Evolutionary conservation across 2,329 filamentous ascomycete genomes (phyloP).

Genomic region (Pyrenophora seminiperda): DNA sequence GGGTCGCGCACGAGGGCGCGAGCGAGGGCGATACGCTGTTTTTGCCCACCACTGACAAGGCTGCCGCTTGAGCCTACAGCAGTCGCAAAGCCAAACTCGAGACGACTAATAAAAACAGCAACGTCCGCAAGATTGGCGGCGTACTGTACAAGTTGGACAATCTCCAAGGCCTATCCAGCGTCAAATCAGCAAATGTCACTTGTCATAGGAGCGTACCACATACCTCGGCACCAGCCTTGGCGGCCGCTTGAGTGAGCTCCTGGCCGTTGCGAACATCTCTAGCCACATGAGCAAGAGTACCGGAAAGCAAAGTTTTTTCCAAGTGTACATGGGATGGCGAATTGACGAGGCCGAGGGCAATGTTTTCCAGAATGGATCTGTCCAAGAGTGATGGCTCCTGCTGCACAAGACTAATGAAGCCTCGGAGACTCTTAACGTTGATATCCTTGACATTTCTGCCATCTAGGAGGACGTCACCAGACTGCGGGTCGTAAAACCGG

Average conservation of each 20-base stretch:
- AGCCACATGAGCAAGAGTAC: conserved; percentile 58
- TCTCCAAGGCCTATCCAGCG: conserved; percentile 43
- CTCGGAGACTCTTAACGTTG: conserved; percentile 46
- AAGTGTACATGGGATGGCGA: conserved; percentile 49
- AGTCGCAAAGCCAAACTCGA: conserved; percentile 56
- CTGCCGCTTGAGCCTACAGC: conserved; percentile 60
- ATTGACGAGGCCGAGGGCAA: conserved; percentile 57
- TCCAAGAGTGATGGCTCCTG: conserved; percentile 60
- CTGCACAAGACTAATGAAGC: conserved; percentile 52
- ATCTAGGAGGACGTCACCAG: conserved; percentile 62
- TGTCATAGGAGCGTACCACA: neutral
- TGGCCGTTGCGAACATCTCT: conserved; percentile 58
- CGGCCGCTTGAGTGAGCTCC: conserved; percentile 46
- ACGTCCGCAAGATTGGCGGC: conserved; percentile 66
- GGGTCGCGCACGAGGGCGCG: conserved; percentile 62
- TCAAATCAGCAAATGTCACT: neutral
- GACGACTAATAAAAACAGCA: conserved; percentile 58
- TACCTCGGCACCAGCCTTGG: conserved; percentile 24
- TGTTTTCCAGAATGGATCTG: conserved; percentile 60
- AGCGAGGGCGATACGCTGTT: conserved; percentile 65
- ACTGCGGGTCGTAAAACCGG: conserved; percentile 50
- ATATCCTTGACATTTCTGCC: conserved; percentile 54
- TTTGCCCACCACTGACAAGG: conserved; percentile 62
- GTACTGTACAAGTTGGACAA: conserved; percentile 56
- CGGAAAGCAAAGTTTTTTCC: conserved; percentile 55